Conservation (phyloP, 2,329 filamentous ascomycete genomes). For the Coniochaeta prunicola region DNA sequence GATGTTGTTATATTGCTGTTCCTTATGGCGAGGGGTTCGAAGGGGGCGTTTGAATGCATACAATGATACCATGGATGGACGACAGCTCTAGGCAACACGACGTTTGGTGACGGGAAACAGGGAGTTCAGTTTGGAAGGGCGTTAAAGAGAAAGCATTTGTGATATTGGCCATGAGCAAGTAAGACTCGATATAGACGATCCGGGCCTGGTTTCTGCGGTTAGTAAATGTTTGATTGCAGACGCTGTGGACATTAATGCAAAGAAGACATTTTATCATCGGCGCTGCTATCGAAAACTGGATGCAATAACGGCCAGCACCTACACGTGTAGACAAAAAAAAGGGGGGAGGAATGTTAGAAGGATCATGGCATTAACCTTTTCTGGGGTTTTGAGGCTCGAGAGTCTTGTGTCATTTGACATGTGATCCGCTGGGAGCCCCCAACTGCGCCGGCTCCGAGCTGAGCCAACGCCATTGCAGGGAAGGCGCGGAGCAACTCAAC, state of each 20-base stretch:
- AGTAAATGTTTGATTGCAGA: no score
- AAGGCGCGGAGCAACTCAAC: neutral
- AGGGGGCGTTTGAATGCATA: neutral
- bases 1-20: neutral
- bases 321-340: no score
- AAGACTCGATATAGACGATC: neutral
- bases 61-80: neutral
- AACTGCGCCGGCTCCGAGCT: no score
- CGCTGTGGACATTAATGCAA: no score
- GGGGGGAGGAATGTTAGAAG: no score
- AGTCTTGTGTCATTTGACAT: no score
- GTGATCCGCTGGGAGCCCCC: no score
- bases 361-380: no score
- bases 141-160: neutral
- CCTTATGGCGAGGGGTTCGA: neutral
- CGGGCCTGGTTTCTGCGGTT: neutral
- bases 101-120: neutral
- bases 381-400: no score
- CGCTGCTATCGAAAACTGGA: no score
- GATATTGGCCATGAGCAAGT: neutral
- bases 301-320: no score
- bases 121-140: neutral
- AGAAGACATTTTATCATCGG: no score
- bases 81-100: neutral
- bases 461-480: neutral